Evolutionary conservation across 2,329 filamentous ascomycete species (phyloP).

Genomic region (Fusarium illudens): DNA sequence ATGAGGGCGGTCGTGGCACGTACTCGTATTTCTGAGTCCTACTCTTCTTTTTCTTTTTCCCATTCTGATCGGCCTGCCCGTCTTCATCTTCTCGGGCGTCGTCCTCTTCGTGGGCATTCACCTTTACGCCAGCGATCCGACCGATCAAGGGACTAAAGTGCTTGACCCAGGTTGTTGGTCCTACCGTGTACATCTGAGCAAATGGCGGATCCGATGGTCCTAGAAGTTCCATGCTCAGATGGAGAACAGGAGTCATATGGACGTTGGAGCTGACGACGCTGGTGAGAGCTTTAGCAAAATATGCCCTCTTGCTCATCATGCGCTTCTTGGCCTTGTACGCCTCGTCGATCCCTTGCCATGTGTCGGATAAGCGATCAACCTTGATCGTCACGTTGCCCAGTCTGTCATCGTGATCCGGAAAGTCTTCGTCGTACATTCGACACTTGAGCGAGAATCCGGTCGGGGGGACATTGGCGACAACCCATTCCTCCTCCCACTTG

Average conservation of each 20-base stretch:
- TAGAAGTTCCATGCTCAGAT: constrained; percentile 79
- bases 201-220: constrained; percentile 75
- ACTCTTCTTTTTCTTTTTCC: constrained; percentile 58
- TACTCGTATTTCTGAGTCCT: constrained; percentile 80
- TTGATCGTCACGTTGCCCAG: constrained; percentile 84
- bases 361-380: constrained; percentile 65
- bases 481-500: constrained; percentile 85
- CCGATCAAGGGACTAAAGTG: constrained; percentile 93
- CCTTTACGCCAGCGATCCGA: constrained; percentile 76
- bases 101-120: constrained; percentile 66
- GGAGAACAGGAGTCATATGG: constrained; percentile 75
- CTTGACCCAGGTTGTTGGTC: constrained; percentile 77
- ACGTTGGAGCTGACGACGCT: constrained; percentile 67
- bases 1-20: constrained; percentile 43
- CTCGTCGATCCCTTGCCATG: constrained; percentile 73
- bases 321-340: constrained; percentile 81
- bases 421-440: constrained; percentile 89
- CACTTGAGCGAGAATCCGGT: constrained; percentile 86
- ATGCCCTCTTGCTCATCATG: constrained; percentile 86
- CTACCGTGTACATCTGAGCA: constrained; percentile 80
- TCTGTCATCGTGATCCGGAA: constrained; percentile 83
- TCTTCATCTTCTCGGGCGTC: constrained; percentile 45
- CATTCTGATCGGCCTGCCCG: constrained; percentile 30
- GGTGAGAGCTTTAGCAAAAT: constrained; percentile 74
- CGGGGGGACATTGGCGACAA: constrained; percentile 84